Base-by-base conservation (phyloP, 495 filamentous ascomycete genomes). In the Aspergillus campestris region DNA sequence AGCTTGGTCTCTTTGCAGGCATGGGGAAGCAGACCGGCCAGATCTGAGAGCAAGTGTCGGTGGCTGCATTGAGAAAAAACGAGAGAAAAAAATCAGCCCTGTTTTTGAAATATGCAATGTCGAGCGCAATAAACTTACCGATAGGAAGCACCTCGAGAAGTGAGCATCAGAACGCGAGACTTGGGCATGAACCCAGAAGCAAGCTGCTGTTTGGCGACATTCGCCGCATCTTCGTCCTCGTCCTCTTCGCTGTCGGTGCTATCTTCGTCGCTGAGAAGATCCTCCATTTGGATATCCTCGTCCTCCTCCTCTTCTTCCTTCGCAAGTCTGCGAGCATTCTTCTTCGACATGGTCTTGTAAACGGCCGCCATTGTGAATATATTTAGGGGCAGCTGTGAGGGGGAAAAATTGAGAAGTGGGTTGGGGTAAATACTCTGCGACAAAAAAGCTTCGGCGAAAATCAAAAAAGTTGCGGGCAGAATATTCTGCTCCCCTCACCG, bases 1-100 rank as follows among this genome's bases (percentile, higher is more conserved):
- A 95, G 80, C 65, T 99, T 99, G 47, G 84, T 89, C 62, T 99
- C 92, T 69, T 94, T 94, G 56, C 89, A 79, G 32, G 80, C 80
- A 57, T 99, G 92, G 0, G 92, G 92, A 40, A 99, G 81, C 52
- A 99, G 83, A 18, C 81, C 74, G 38, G 89, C 80, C 12, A 99
- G 75, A 61, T 99, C 94, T 49, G 89, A 82, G 47, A 97, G 81
- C 14, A 99, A 74, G 71, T 98, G 91, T 40, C 92, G 82, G 63
- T 98, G 92, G 57, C 87, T 91, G 49, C 38, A 49, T 24, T 24
- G 18, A 24, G 18, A 24, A 45, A 34, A 45, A 38, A 47, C 43
- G 39, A 38, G 30, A 44, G 36, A 7, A 27, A 31, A 31, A 14
- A 45, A 33, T 48, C 15, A 51, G 40, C 30, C 31, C 33, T 24